Percentiles rank a stretch among this genome's conserved stretches.
Conservation (phyloP, 2,329 filamentous ascomycete genomes). For the Clonostachys sp. region DNA sequence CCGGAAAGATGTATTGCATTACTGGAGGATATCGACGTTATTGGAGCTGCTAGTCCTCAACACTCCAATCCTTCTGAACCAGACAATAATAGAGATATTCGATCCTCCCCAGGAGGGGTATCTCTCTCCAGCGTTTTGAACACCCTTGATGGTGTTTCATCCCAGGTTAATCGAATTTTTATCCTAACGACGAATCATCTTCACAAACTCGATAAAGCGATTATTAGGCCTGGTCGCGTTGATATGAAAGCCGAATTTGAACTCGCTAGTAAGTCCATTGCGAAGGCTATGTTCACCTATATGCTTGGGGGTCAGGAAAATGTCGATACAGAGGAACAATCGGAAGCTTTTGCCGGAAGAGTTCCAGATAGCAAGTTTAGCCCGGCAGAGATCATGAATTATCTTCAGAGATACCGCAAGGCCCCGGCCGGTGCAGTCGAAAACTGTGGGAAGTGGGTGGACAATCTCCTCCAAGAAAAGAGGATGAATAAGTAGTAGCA, state of each 20-base stretch:
- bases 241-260: constrained; percentile 65
- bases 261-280: constrained; percentile 38
- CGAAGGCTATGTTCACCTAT: too few species aligned
- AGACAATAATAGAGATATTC: constrained; percentile 9
- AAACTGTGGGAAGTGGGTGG: too few species aligned
- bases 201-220: constrained; percentile 66
- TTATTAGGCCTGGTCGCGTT: constrained; percentile 70
- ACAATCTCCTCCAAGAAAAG: too few species aligned
- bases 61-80: constrained; percentile 9
- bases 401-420: too few species aligned
- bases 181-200: constrained; percentile 81
- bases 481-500: too few species aligned
- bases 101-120: constrained; percentile 40
- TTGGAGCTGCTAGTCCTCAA: constrained; percentile 23
- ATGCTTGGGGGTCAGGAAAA: too few species aligned
- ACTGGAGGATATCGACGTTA: constrained; percentile 64
- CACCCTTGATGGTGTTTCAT: constrained; percentile 77
- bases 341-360: too few species aligned
- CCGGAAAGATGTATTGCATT: constrained; percentile 62
- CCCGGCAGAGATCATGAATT: too few species aligned
- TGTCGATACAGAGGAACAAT: too few species aligned
- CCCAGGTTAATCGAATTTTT: constrained; percentile 72
- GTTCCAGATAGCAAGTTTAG: too few species aligned
- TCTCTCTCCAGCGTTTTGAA: constrained; percentile 77
- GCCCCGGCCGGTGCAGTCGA: too few species aligned